Evolutionary conservation across 306 rosid genomes (phyloP), one percentile per base, ranked within the genome.

Genomic region (Vigna unguiculata): DNA sequence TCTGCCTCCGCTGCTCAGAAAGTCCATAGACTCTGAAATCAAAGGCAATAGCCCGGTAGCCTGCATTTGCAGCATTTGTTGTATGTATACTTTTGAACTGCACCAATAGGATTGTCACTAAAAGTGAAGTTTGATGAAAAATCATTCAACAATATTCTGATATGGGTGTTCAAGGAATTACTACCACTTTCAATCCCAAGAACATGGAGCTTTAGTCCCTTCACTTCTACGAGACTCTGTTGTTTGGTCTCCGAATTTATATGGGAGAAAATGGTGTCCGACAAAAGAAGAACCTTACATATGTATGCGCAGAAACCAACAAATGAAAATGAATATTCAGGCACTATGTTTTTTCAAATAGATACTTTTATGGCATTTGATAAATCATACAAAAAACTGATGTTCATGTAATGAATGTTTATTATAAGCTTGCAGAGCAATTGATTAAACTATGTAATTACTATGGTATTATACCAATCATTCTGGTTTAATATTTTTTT

Each of bases 21-120:
- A 86, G 91, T 72, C 97, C 97, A 84, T 87, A 91, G 59, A 93
- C 97, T 76, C 93, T 74, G 74, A 86, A 86, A 77, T 91, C 97
- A 7, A 84, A 30, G 72, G 97, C 88, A 49, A 91, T 78, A 9
- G 92, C 92, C 8, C 92, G 71, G 60, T 87, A 85, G 36, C 97
- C 93, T 2, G 84, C 80, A 43, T 43, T 43, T 43, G 48, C 48
- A 0, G 15, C 48, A 4, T 28, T 28, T 28, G 30, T 28, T 28
- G 30, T 28, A 28, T 25, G 28, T 25, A 25, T 25, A 25, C 30
- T 28, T 87, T 25, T 83, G 67, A 28, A 90, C 93, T 86, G 82
- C 48, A 58, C 19, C 24, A 70, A 69, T 17, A 24, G 16, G 75
- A 48, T 21, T 1, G 55, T 28, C 47, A 41, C 6, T 38, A 11